These are phyloP conservation scores for Populus tomentosa DNA, from an alignment of 441 rosid species.

Conservation along the genomic window DNA sequence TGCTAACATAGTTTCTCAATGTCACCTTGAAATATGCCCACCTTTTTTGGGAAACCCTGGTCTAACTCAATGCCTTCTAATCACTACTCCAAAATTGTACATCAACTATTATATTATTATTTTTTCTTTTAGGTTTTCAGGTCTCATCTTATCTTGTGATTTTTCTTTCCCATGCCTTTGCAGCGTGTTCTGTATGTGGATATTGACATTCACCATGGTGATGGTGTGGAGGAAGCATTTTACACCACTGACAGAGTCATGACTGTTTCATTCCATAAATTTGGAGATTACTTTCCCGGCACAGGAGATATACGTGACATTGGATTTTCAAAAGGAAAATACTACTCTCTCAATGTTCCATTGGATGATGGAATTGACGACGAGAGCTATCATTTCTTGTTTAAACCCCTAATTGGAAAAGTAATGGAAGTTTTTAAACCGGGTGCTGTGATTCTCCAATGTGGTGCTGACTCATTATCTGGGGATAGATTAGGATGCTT, in stretches of 20 bases:
- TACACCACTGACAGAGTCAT: slow-evolving; percentile 73
- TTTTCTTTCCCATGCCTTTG: not conserved
- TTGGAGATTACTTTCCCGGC: slow-evolving; percentile 79
- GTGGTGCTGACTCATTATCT: slow-evolving; percentile 77
- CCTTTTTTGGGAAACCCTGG: not conserved
- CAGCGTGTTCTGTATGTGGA: slow-evolving; percentile 82
- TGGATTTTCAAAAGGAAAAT: slow-evolving; percentile 60
- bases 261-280: slow-evolving; percentile 81
- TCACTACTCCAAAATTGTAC: not conserved
- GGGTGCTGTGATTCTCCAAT: slow-evolving; percentile 73
- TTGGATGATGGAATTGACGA: slow-evolving; percentile 79
- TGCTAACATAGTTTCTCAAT: not conserved
- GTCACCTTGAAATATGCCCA: not conserved
- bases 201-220: slow-evolving; percentile 81
- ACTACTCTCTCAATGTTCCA: slow-evolving; percentile 77
- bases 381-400: slow-evolving; percentile 71
- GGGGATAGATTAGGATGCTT: slow-evolving; percentile 80
- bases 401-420: slow-evolving; percentile 67
- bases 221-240: slow-evolving; percentile 80
- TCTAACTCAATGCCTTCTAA: not conserved
- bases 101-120: not conserved
- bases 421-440: slow-evolving; percentile 73
- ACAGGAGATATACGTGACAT: slow-evolving; percentile 68
- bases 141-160: not conserved
- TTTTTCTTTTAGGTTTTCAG: not conserved